Conservation (phyloP, 164 flowering plant genomes). For the Berberis thunbergii region DNA sequence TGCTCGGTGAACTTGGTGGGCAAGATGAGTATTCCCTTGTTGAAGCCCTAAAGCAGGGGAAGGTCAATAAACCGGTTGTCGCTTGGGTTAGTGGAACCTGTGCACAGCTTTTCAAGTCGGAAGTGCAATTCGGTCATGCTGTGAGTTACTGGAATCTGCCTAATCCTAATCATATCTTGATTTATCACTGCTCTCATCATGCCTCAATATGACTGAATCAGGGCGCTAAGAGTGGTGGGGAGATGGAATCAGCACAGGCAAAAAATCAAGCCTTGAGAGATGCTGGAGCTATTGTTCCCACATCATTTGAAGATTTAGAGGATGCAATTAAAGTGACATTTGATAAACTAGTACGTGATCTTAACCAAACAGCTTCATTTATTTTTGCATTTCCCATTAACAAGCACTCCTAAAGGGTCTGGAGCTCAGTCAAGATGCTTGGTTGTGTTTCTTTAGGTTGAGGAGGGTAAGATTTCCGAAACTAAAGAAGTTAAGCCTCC, state of each 20-base stretch:
- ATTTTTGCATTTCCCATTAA: no score
- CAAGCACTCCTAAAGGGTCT: no score
- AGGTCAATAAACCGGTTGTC: constrained; percentile 88
- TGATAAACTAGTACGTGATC: constrained; percentile 62
- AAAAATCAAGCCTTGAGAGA: constrained; percentile 91
- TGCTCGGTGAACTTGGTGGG: constrained; percentile 99
- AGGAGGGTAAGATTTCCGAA: constrained; percentile 68
- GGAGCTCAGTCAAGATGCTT: neutral
- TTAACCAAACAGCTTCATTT: neutral
- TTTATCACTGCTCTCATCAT: neutral
- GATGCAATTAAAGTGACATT: constrained; percentile 80
- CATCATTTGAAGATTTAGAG: constrained; percentile 91
- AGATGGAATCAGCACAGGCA: constrained; percentile 98
- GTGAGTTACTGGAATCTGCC: constrained; percentile 38
- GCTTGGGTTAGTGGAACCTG: constrained; percentile 99
- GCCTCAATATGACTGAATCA: constrained; percentile 13
- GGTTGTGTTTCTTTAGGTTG: constrained; percentile 35
- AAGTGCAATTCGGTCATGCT: constrained; percentile 99
- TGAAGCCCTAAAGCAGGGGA: constrained; percentile 94
- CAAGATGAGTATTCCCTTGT: constrained; percentile 96
- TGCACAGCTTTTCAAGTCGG: constrained; percentile 94
- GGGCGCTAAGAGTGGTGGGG: constrained; percentile 99
- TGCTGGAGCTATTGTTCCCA: constrained; percentile 95
- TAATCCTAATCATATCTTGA: neutral
- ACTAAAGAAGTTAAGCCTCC: constrained; percentile 86